Conservation (phyloP, 345 rosid species). For the Salix purpurea region DNA sequence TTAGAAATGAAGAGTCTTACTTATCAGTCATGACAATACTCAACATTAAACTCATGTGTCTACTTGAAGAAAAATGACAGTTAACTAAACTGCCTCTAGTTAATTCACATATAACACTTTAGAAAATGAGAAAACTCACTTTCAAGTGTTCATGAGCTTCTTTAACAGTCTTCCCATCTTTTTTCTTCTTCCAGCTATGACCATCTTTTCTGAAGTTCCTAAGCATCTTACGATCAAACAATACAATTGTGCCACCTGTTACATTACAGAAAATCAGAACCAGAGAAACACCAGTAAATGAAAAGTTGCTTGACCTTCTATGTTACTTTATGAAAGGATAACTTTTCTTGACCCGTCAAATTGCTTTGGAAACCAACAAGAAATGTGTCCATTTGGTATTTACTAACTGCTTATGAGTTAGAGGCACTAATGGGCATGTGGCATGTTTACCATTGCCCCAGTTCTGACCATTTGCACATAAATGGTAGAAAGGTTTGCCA, state of each 20-base stretch:
- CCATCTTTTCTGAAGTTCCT: constrained; percentile 98
- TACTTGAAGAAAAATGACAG: background rate
- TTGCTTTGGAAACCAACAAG: background rate
- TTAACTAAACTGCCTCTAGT: background rate
- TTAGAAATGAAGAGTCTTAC: background rate
- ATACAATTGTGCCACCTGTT: constrained; percentile 71
- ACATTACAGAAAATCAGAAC: constrained; percentile 16
- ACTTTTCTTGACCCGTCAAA: background rate
- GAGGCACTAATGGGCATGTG: background rate
- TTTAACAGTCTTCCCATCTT: constrained; percentile 94
- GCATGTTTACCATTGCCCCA: background rate
- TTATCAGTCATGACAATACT: background rate
- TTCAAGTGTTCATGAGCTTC: constrained; percentile 99
- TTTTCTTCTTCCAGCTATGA: constrained; percentile 98
- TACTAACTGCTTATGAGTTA: background rate
- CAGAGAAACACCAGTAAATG: background rate
- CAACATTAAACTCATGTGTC: background rate
- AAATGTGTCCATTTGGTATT: background rate
- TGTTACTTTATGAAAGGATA: background rate
- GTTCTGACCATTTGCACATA: background rate
- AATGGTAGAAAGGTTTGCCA: background rate
- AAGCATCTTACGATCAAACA: constrained; percentile 92
- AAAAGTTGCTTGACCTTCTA: background rate
- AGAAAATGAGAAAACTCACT: constrained; percentile 41
- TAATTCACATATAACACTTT: background rate